These are phyloP conservation scores for Dentipellis sp. DNA, from an alignment of 768 basidiomycete genomes.

Conservation along the genomic window DNA sequence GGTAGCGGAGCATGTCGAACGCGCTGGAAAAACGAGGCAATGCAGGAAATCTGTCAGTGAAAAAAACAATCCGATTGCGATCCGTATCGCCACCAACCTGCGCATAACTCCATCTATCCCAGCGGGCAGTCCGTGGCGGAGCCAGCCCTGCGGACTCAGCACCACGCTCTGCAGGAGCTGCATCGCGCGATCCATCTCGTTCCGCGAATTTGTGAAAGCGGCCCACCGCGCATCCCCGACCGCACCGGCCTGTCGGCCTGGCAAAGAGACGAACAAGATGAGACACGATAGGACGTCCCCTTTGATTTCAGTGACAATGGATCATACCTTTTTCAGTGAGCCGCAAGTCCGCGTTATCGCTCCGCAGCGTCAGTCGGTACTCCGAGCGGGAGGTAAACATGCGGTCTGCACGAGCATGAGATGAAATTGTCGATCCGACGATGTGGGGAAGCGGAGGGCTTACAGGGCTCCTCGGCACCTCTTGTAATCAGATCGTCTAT, in stretches of 20 bases:
- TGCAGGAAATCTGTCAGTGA: background rate
- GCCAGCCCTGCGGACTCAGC: conserved; percentile 42
- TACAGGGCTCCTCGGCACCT: conserved; percentile 88
- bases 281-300: background rate
- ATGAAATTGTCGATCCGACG: background rate
- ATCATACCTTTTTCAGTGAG: conserved; percentile 64
- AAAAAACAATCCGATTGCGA: background rate
- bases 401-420: conserved; percentile 45
- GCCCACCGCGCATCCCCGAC: conserved; percentile 36
- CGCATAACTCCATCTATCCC: conserved; percentile 33
- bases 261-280: background rate
- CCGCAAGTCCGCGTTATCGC: conserved; percentile 83
- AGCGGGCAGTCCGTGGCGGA: conserved; percentile 29
- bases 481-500: conserved; percentile 86
- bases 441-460: conserved; percentile 17
- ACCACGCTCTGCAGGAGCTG: conserved; percentile 24
- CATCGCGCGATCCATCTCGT: conserved; percentile 25
- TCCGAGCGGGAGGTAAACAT: conserved; percentile 93
- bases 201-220: conserved; percentile 24
- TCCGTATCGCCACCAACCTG: conserved; percentile 23
- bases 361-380: conserved; percentile 79
- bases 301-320: background rate
- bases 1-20: conserved; percentile 61
- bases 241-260: conserved; percentile 33
- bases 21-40: conserved; percentile 37